Conservation (phyloP, 345 rosid species). For the Conringia planisiliqua region DNA sequence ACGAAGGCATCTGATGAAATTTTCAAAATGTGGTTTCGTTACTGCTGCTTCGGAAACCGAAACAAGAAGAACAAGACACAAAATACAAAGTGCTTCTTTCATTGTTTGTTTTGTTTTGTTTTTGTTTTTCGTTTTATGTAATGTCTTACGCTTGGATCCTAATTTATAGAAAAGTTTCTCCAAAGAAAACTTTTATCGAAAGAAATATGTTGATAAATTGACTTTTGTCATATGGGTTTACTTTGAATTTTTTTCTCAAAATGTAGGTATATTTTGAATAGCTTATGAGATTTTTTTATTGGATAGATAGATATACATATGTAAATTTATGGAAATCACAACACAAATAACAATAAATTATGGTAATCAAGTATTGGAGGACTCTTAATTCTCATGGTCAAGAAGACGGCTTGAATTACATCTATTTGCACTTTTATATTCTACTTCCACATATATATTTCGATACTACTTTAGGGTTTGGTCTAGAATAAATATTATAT, state of each 20-base stretch:
- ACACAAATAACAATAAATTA: background rate
- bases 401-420: background rate
- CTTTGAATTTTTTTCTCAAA: background rate
- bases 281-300: background rate
- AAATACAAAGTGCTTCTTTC: background rate
- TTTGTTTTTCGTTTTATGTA: background rate
- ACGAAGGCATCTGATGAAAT: constrained; percentile 19
- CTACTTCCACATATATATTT: background rate
- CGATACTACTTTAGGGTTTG: background rate
- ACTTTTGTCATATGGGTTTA: background rate
- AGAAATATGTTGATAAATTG: background rate
- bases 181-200: too few relatives aligned
- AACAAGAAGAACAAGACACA: constrained; percentile 13
- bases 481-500: background rate
- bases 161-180: too few relatives aligned
- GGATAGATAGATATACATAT: too few relatives aligned
- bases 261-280: background rate
- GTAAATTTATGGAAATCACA: background rate
- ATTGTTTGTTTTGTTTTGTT: background rate
- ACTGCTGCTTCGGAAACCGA: constrained; percentile 1
- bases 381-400: background rate
- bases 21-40: background rate
- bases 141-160: too few relatives aligned
- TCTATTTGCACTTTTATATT: background rate
- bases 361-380: background rate